Evolutionary conservation across 1,139 yeast species (phyloP), one percentile per base, ranked within the genome.

Genomic region (Suhomyces wounanorum): DNA sequence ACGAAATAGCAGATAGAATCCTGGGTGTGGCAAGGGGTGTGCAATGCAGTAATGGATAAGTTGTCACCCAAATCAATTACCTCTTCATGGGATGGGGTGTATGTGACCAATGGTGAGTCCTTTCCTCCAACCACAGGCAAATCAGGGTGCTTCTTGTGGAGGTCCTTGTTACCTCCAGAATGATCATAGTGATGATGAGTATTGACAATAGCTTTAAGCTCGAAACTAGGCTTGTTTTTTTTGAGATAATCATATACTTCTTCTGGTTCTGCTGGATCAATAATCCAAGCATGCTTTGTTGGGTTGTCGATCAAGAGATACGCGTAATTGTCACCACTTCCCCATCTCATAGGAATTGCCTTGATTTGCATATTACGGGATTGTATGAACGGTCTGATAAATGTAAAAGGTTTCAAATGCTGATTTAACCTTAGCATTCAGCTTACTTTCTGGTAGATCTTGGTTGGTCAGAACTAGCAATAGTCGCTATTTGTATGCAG

Each of bases 1-100:
- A 82, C 89, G 59, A 70, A 88, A 69, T 90, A 94, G 65, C 98
- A 92, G 52, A 94, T 88, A 6, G 96, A 89, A 67, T 95, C 99
- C 67, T 88, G 96, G 0, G 99, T 94, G 65, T 94, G 99, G 65
- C 99, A 94, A 1, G 99, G 99, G 0, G 99, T 94, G 68, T 94
- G 94, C 45, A 94, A 75, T 1, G 97, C 96, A 4, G 86, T 84
- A 47, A 94, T 81, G n/a, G 79, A 72, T 49, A 90, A 68, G 55
- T 77, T 66, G 45, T 77, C 75, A 1, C 97, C 97, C 57, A 87
- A 68, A 49, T 78, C 73, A 49, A 85, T 68, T n/a, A 75, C 76
- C 58, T 85, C 89, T 30, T 77, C 68, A 64, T 89, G 84, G 0
- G 78, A 69, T 1, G 96, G 96, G 0, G 89, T 83, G 54, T 77